Evolutionary conservation across 2,329 filamentous ascomycete species (phyloP).

Genomic region (Epichloe glyceriae): DNA sequence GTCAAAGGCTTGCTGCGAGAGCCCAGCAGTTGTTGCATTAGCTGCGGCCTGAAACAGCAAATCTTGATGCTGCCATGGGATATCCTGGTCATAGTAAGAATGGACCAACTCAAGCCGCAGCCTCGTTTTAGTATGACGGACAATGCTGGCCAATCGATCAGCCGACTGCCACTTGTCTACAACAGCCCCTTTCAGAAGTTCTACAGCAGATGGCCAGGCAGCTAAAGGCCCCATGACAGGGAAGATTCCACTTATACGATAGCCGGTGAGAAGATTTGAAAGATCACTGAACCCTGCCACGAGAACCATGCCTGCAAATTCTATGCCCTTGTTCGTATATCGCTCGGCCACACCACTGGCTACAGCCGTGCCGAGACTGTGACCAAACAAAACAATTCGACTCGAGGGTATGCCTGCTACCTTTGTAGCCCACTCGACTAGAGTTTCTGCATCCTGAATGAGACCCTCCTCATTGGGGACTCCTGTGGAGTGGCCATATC

Average conservation of each 20-base stretch:
- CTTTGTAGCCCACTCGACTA: constrained; percentile 60
- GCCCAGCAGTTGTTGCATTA: constrained; percentile 30
- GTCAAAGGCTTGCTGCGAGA: constrained; percentile 26
- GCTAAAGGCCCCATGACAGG: constrained; percentile 68
- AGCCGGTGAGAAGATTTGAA: constrained; percentile 59
- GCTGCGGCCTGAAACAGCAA: constrained; percentile 48
- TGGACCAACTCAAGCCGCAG: constrained; percentile 64
- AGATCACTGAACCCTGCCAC: constrained; percentile 69
- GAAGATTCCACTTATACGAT: constrained; percentile 64
- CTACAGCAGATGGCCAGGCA: constrained; percentile 50
- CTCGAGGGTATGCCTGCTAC: constrained; percentile 51
- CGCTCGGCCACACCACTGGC: constrained; percentile 60
- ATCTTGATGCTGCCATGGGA: constrained; percentile 60
- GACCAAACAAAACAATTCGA: constrained; percentile 70
- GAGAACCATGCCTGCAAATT: constrained; percentile 70
- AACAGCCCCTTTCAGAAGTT: constrained; percentile 47
- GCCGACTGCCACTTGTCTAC: constrained; percentile 74
- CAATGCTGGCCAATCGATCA: constrained; percentile 47
- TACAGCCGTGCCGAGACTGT: constrained; percentile 81
- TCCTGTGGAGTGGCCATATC: constrained; percentile 74
- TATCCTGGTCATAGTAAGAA: constrained; percentile 69
- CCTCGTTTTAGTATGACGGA: constrained; percentile 35
- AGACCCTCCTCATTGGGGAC: constrained; percentile 67
- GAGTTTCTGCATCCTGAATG: constrained; percentile 62
- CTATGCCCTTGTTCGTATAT: constrained; percentile 45